Evolutionary conservation across 306 rosid species (phyloP), one percentile per base, ranked within the genome.

Genomic region (Vigna nakashimae): DNA sequence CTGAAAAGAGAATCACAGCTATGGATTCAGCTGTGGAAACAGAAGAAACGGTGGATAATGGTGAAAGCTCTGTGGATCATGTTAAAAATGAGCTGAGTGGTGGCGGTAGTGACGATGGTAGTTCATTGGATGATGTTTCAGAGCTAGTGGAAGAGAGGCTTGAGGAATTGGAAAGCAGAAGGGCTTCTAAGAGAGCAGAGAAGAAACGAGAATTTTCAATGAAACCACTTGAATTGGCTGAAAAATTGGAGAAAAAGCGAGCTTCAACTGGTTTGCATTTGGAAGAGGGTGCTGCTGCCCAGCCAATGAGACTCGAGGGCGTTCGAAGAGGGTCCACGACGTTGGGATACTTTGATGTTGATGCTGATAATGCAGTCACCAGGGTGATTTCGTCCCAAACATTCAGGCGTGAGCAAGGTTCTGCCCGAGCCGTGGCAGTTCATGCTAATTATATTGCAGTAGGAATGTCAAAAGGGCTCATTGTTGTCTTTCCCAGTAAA

Each of bases 211-310:
- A 68, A 50, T 15, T 84, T 65, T 76, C 65, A 6, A 79, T 67
- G 80, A 92, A 87, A 84, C 92, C 98, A 1, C 96, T 95, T 15
- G 91, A 95, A 57, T 71, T 87, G 22, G 99, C 99, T 0, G 99
- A 92, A 81, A 96, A 92, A 77, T 78, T 88, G 26, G 99, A 95
- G 89, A 92, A 86, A 90, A 95, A 87, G 73, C 91, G 90, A 55
- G 99, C 99, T 87, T 95, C 94, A 9, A 92, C 94, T 68, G 97
- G 92, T 81, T 68, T 92, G 85, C 89, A 95, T 71, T 91, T 86
- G 94, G 98, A 92, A 81, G 99, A 87, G 83, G 99, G 99, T 50
- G 99, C 97, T 42, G 99, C 98, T 59, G 98, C 99, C 53, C 99
- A 91, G 83, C 99, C 99, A 51, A 92, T 92, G 99, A 82, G 92